Evolutionary conservation across 257 asterid genomes (phyloP).

Genomic region (Parsonsia alboflavescens): DNA sequence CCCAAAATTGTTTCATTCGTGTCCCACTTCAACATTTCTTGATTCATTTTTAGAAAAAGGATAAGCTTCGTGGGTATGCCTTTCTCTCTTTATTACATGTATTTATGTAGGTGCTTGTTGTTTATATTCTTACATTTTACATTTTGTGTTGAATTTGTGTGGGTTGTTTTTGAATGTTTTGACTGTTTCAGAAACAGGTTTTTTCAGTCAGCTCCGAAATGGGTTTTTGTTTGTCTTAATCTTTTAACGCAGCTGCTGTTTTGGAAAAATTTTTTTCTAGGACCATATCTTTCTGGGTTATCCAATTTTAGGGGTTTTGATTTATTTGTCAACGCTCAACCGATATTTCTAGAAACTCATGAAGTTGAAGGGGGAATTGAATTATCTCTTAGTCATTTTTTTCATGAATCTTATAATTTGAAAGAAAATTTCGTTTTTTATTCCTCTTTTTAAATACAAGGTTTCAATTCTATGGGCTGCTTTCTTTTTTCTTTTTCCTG

Average conservation of each 20-base stretch:
- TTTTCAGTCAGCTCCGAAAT: not conserved
- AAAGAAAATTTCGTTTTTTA: slow-evolving; percentile 9
- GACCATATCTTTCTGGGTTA: not conserved
- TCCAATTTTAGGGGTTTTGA: not conserved
- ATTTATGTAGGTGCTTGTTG: not conserved
- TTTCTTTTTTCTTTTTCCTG: not conserved
- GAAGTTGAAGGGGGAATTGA: slow-evolving; percentile 2
- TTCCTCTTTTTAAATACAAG: not conserved
- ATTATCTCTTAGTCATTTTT: not conserved
- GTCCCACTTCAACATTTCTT: not conserved
- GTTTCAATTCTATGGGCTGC: slow-evolving; percentile 9
- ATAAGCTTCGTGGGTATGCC: slow-evolving; percentile 12
- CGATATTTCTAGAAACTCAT: slow-evolving; percentile 20
- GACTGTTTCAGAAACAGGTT: not conserved
- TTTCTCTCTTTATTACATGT: not conserved
- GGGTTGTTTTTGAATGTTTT: not conserved
- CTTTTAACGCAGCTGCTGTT: not conserved
- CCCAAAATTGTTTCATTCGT: not conserved
- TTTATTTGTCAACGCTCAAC: slow-evolving; percentile 6
- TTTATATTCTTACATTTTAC: not conserved
- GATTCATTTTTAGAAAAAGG: not conserved
- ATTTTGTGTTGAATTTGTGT: not conserved
- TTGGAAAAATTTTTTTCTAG: not conserved
- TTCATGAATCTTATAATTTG: not conserved
- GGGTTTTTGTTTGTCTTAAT: slow-evolving; percentile 8